Evolutionary conservation across 352 stramenopile genomes (phyloP), one percentile per base, ranked within the genome.

Genomic region (Saprolegnia parasitica): DNA sequence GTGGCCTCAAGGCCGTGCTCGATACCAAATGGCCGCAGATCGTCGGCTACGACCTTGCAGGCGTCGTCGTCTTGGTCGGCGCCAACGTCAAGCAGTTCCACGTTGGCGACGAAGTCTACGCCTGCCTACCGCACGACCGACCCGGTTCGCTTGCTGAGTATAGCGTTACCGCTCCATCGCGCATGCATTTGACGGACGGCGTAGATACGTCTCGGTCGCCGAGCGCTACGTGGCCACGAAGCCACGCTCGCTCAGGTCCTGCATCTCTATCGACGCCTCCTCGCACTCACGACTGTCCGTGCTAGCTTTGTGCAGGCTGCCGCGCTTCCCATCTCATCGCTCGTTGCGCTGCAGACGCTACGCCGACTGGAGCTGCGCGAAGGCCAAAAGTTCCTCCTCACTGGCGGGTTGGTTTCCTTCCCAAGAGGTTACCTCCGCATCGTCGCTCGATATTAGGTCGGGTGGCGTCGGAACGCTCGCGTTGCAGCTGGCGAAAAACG

Each of bases 301-400:
- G 13, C 24, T 61, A 70, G 63, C 40, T 70, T 70, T 39, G 47
- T 70, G n/a, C 78, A 93, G 70, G 83, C 85, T 24, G 85, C 85
- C 5, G 76, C 83, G 10, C 74, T 93, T 20, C 85, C 85, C 9
- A 65, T 93, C 11, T 81, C 80, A 26, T 63, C 78, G 18, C 74
- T 82, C 29, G 87, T 83, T 23, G 77, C 82, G 20, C 56, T 91
- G 23, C 75, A 80, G 52, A 71, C 68, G 20, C 87, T 91, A 67
- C 78, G 81, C 50, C 65, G 78, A 20, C 76, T 77, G 1, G 60
- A 87, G 4, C 65, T 93, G 6, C 58, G 68, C 23, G 77, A 85
- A 68, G 77, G 77, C 54, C 89, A 91, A 71, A 90, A 89, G 68
- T 77, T 93, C 46, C 70, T 93, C 11, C 75, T 93, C 67, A 91